phyloP scores from a whole-genome alignment of 2,329 filamentous ascomycete genomes.

The Elsinoe necatrix region DNA sequence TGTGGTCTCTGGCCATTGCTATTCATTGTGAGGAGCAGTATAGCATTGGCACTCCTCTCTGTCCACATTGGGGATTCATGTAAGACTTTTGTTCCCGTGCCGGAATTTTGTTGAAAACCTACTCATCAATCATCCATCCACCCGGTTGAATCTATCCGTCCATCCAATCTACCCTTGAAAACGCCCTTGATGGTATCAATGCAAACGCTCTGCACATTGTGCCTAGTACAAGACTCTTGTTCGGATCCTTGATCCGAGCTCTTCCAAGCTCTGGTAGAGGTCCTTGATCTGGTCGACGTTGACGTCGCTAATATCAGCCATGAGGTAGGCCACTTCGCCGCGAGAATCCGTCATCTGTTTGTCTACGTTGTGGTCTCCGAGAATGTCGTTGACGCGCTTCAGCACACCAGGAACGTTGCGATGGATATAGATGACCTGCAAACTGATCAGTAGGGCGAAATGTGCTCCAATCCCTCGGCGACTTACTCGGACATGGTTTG shows the following conservation, averaged over 20 bases:
- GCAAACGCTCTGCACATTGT: background rate
- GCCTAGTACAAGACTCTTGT: slow-evolving; percentile 41
- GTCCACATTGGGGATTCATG: background rate
- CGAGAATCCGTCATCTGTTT: slow-evolving; percentile 97
- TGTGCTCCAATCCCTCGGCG: background rate
- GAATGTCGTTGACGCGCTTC: slow-evolving; percentile 86
- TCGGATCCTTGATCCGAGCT: slow-evolving; percentile 45
- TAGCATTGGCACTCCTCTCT: background rate
- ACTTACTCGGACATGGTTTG: slow-evolving; percentile 66
- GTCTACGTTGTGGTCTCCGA: slow-evolving; percentile 93
- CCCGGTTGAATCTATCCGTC: background rate
- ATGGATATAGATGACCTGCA: slow-evolving; percentile 77
- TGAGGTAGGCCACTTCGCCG: slow-evolving; percentile 89
- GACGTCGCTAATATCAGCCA: slow-evolving; percentile 93
- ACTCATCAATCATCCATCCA: background rate
- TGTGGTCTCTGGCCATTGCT: background rate
- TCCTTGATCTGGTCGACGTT: slow-evolving; percentile 73
- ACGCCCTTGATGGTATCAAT: slow-evolving; percentile 10
- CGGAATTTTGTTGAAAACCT: slow-evolving; percentile 10
- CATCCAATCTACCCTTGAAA: slow-evolving; percentile 5
- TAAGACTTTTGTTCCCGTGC: background rate
- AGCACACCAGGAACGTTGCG: slow-evolving; percentile 93
- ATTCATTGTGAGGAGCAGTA: background rate
- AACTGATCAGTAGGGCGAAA: slow-evolving; percentile 31
- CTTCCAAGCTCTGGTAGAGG: slow-evolving; percentile 74